Percentiles rank a stretch among this genome's conserved stretches.
phyloP scores from a whole-genome alignment of 208 protist species.

The Leishmania braziliensis region DNA sequence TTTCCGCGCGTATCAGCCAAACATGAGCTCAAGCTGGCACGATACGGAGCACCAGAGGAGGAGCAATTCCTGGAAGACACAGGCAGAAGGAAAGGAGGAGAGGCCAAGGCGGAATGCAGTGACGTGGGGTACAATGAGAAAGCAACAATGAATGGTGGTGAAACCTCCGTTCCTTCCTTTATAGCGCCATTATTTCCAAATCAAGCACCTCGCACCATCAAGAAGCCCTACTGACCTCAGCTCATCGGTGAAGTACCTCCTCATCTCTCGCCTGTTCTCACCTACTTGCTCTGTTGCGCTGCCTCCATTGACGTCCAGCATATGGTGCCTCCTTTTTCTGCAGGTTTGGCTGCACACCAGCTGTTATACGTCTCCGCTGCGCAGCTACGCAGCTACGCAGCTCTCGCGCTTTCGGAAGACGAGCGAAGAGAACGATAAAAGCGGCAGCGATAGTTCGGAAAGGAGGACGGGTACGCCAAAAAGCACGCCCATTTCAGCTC shows the following conservation, averaged over 20 bases:
- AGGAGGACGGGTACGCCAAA: background rate
- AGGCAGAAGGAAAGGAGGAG: background rate
- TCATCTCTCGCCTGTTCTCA: background rate
- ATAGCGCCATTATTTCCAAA: background rate
- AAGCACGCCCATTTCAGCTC: background rate
- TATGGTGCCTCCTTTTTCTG: background rate
- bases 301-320: background rate
- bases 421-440: background rate
- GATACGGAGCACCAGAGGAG: background rate
- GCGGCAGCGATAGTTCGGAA: background rate
- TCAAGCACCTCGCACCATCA: background rate
- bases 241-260: background rate
- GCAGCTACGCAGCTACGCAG: background rate
- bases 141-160: background rate
- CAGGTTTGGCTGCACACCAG: background rate
- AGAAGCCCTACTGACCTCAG: background rate
- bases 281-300: background rate
- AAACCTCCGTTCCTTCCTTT: background rate
- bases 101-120: background rate
- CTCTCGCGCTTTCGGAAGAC: background rate
- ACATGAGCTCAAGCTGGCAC: background rate
- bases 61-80: background rate
- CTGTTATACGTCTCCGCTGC: background rate
- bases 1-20: background rate
- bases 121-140: background rate